Evolutionary conservation across 192 early-diverging fungal species (phyloP), one percentile per base, ranked within the genome.

Genomic region (Coemansia sp.): DNA sequence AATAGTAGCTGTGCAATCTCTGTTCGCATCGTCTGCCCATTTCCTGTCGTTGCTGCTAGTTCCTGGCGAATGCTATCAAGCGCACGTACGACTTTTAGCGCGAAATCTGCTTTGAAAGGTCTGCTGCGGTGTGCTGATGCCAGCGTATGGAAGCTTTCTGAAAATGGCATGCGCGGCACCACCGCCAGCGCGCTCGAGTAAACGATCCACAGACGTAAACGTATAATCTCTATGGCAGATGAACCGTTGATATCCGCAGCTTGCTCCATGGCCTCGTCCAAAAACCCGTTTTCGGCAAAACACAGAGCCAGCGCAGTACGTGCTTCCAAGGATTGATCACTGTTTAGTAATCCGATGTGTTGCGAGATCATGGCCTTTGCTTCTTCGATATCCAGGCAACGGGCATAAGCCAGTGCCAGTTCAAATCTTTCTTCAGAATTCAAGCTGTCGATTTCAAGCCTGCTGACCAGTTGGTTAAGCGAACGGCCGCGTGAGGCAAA

Each of bases 81-180:
- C 14, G 51, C 20, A 1, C 30, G 12, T 1, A 5, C 38, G 22
- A 75, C 17, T 45, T 69, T 40, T 2, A 25, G 25, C 14, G 63
- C 40, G 28, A 55, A 61, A 12, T 31, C 56, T 8, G 65, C 18
- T 17, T 28, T 29, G 32, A 48, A 75, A 12, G 28, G 18, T 18
- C 61, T 48, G 36, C 73, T 82, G 56, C 40, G 52, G 25, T 60
- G 51, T 2, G 60, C 29, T 7, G 79, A 82, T 20, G 70, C 73
- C 17, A 49, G 29, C 11, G 79, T 67, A 48, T 82, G 79, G 28
- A 73, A 57, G 45, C 66, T 57, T n/a, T 76, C 56, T 3, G 73
- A 73, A 36, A 76, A 73, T 17, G 79, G 70, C 32, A 55, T 42
- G 7, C 79, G 79, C 7, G 73, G 79, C 4, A 65, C 51, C 32